Conservation (phyloP, 768 basidiomycete species). For the Lepiota subincarnata region DNA sequence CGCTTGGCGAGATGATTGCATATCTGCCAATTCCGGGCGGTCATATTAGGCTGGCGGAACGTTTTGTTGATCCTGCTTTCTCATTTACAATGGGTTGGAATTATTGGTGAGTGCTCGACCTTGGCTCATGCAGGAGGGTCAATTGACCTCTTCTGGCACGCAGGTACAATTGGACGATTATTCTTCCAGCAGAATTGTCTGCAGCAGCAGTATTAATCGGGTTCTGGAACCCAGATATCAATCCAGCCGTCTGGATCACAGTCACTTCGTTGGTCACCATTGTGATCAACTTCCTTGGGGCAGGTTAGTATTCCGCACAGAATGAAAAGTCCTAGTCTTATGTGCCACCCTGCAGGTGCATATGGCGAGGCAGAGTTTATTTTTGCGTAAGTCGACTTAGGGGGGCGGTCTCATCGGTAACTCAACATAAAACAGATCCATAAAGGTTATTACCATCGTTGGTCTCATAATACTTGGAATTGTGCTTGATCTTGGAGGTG, state of each 20-base stretch:
- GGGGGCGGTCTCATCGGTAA: not conserved
- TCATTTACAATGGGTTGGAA: constrained; percentile 58
- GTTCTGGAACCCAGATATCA: constrained; percentile 57
- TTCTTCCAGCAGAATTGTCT: constrained; percentile 69
- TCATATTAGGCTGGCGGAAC: constrained; percentile 77
- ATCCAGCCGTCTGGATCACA: constrained; percentile 76
- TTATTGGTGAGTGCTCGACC: constrained; percentile 30
- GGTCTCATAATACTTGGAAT: constrained; percentile 68
- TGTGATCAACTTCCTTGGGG: constrained; percentile 70
- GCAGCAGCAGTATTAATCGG: constrained; percentile 75
- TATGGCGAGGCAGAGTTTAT: constrained; percentile 86
- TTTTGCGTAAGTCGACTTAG: constrained; percentile 58
- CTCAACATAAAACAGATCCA: constrained; percentile 42
- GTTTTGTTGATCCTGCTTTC: constrained; percentile 75
- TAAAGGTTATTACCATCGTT: constrained; percentile 85
- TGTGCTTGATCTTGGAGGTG: constrained; percentile 77
- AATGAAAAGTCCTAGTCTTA: not conserved
- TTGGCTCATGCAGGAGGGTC: constrained; percentile 15
- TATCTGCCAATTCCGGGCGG: constrained; percentile 77
- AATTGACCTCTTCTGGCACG: constrained; percentile 18
- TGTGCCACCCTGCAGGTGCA: constrained; percentile 34
- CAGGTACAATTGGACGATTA: constrained; percentile 60
- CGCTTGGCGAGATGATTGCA: constrained; percentile 72
- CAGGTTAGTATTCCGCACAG: constrained; percentile 33
- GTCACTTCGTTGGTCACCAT: constrained; percentile 75